Base-by-base conservation (phyloP, 2,329 filamentous ascomycete species). In the Apiospora saccharicola region DNA sequence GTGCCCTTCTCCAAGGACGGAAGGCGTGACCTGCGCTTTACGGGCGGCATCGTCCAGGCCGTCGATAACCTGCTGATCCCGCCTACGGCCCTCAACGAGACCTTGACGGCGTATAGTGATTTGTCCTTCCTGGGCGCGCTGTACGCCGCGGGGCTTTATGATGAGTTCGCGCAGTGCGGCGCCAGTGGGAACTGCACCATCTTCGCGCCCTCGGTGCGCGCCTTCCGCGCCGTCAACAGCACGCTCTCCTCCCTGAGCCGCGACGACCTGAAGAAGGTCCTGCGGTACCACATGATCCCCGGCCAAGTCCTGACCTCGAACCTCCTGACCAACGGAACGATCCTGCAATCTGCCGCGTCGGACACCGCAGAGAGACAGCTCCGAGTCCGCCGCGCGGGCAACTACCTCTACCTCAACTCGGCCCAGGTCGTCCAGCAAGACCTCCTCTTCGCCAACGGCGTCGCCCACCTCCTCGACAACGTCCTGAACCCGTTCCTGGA, bases 281-380 rank as follows among this genome's bases (percentile, higher is more conserved):
- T 91, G 8, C 77, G 82, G 37, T 91, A 91, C 80, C 89, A 91
- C 79, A 82, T 90, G 67, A 81, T 90, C 37, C 85, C 86, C n/a
- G 85, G 83, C 70, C 82, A 83, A 8, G 85, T 91, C 1, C 80
- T 86, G 2, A 90, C 90, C 77, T 88, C 86, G 24, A 81, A 83
- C 1, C 73, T 77, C 49, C 79, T 86, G 24, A 8, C 46, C 24
- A 71, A 71, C 37, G 71, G 67, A 7, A 75, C 78, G 10, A 72
- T 72, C 4, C 75, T 82, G 19, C n/a, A 71, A 1, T 86, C 85
- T 0, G 79, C 88, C 1, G 81, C 87, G 71, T 82, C 87, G 71
- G 74, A 4, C 2, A 8, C 30, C 5, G 34, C 16, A 13, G 7
- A 51, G n/a, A 8, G 1, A 2, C 57, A 14, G 34, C 57, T 89